Percentiles rank a stretch among this genome's conserved stretches.
phyloP scores from a whole-genome alignment of 1,139 yeast genomes.

The Debaryomycetaceae sp. region DNA sequence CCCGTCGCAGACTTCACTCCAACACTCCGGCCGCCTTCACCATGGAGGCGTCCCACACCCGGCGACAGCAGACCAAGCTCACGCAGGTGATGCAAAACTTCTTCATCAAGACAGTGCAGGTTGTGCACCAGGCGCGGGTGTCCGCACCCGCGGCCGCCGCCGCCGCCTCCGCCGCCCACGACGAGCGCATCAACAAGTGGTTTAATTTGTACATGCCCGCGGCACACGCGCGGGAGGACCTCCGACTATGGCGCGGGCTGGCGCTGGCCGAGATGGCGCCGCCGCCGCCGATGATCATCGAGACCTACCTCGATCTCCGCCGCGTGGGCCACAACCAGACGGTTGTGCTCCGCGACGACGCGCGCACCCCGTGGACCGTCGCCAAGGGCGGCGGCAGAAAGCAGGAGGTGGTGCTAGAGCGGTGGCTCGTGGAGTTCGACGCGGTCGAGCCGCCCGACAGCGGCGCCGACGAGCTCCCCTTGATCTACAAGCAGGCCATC shows the following conservation, averaged over 20 bases:
- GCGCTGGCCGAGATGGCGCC: slow-evolving; percentile 23
- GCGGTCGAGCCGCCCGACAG: slow-evolving; percentile 24
- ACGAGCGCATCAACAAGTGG: slow-evolving; percentile 49
- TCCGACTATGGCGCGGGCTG: slow-evolving; percentile 49
- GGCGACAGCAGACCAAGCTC: slow-evolving; percentile 30
- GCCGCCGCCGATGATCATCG: slow-evolving; percentile 79
- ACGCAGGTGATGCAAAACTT: slow-evolving; percentile 58
- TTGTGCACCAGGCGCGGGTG: slow-evolving; percentile 29
- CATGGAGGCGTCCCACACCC: slow-evolving; percentile 7
- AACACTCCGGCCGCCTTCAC: background rate
- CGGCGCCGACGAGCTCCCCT: slow-evolving; percentile 51
- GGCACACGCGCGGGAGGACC: slow-evolving; percentile 51
- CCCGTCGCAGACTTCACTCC: no score
- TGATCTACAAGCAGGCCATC: slow-evolving; percentile 70
- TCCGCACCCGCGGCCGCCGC: slow-evolving; percentile 16
- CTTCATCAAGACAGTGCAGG: slow-evolving; percentile 67
- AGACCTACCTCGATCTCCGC: slow-evolving; percentile 73
- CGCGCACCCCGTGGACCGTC: slow-evolving; percentile 38
- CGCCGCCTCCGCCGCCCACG: slow-evolving; percentile 9
- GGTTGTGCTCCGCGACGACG: slow-evolving; percentile 53
- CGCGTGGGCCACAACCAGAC: slow-evolving; percentile 57
- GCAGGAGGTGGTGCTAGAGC: slow-evolving; percentile 79
- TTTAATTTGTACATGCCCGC: slow-evolving; percentile 56
- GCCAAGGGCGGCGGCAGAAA: slow-evolving; percentile 45
- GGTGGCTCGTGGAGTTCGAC: slow-evolving; percentile 88